phyloP scores from a whole-genome alignment of 306 rosid species.

The Fagus sylvatica region DNA sequence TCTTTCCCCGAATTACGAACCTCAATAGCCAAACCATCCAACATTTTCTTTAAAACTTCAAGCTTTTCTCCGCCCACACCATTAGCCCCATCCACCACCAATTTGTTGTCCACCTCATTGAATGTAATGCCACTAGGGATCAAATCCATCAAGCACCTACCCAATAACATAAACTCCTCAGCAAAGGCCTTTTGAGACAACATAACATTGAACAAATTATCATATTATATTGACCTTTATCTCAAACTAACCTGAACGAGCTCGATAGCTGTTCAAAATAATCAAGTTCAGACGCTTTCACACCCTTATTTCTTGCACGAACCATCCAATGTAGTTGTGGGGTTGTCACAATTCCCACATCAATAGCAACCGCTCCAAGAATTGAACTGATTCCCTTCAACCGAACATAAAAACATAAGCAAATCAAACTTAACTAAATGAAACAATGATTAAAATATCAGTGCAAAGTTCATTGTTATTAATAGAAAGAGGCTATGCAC shows the following conservation, averaged over 20 bases:
- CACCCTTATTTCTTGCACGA: slow-evolving; percentile 64
- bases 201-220: slow-evolving; percentile 11
- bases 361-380: slow-evolving; percentile 61
- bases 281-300: slow-evolving; percentile 57
- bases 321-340: slow-evolving; percentile 97
- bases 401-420: slow-evolving; percentile 1
- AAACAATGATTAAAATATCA: neutral
- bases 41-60: slow-evolving; percentile 43
- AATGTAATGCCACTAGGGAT: slow-evolving; percentile 44
- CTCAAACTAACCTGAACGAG: slow-evolving; percentile 70
- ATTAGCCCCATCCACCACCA: slow-evolving; percentile 91
- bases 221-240: neutral
- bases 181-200: slow-evolving; percentile 17
- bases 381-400: slow-evolving; percentile 77
- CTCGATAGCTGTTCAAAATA: slow-evolving; percentile 70
- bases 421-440: neutral
- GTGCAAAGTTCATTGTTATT: slow-evolving; percentile 4
- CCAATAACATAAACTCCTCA: slow-evolving; percentile 41
- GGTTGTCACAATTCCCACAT: slow-evolving; percentile 85
- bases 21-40: slow-evolving; percentile 61
- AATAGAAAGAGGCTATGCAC: slow-evolving; percentile 30
- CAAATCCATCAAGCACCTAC: slow-evolving; percentile 87
- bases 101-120: slow-evolving; percentile 31
- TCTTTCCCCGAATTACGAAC: slow-evolving; percentile 70
- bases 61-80: slow-evolving; percentile 93